Conservation (phyloP, 225 moss, liverwort and hornwort species). For the Thuidium tamariscinum region DNA sequence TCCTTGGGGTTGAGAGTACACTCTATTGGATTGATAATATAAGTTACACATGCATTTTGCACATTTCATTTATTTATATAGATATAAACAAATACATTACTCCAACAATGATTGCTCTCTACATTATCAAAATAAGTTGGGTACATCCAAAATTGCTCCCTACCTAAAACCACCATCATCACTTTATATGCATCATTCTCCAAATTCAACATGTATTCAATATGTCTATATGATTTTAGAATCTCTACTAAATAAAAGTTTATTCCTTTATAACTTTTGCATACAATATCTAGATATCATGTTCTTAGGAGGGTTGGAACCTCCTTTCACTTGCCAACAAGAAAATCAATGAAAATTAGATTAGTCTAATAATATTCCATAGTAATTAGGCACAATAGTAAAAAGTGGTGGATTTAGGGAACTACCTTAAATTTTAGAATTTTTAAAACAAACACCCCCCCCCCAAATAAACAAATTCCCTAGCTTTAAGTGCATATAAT, state of each 20-base stretch:
- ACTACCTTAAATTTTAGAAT: too few relatives aligned
- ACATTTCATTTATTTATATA: not conserved
- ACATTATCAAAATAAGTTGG: not conserved
- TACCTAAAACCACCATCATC: too few relatives aligned
- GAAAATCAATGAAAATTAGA: not conserved
- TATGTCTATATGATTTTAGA: too few relatives aligned
- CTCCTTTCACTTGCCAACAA: not conserved
- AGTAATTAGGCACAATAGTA: not conserved
- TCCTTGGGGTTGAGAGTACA: accelerated
- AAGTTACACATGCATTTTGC: not conserved
- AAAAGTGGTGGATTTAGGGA: accelerated
- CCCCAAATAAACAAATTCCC: too few relatives aligned
- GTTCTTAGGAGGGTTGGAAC: not conserved
- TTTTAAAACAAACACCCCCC: too few relatives aligned
- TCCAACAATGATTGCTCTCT: not conserved
- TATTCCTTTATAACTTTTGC: not conserved
- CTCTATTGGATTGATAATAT: not conserved
- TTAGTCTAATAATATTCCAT: accelerated
- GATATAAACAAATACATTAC: not conserved
- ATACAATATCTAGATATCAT: not conserved
- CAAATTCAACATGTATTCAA: not conserved
- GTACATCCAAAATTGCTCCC: too few relatives aligned
- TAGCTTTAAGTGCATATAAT: too few relatives aligned
- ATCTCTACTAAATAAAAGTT: not conserved
- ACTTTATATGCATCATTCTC: too few relatives aligned